Evolutionary conservation across 176 grass and related monocot species (phyloP).

Genomic region (sorghum (Sorghum bicolor)): Sorghum_bicolor_NCBIv3 NC_012872.2:61047001-61047500

Average conservation of each 20-base stretch:
- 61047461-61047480: conserved; percentile 9
- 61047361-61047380: conserved; percentile 30
- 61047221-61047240: conserved; percentile 94
- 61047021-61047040: not conserved
- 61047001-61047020: not conserved
- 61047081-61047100: conserved; percentile 26
- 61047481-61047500: not conserved
- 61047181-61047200: conserved; percentile 86
- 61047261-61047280: conserved; percentile 52
- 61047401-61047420: conserved; percentile 47
- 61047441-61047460: conserved; percentile 21
- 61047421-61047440: not conserved
- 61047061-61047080: not conserved
- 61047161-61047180: conserved; percentile 65
- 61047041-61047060: conserved; percentile 5
- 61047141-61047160: conserved; percentile 60
- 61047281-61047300: not conserved
- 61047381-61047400: not conserved
- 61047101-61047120: conserved; percentile 13
- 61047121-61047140: conserved; percentile 7
- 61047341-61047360: not conserved
- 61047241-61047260: conserved; percentile 89
- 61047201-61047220: conserved; percentile 89
- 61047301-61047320: not conserved
- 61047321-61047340: not conserved